Evolutionary conservation across 2,329 filamentous ascomycete species (phyloP).

Genomic region (Aspergillus versicolor): DNA sequence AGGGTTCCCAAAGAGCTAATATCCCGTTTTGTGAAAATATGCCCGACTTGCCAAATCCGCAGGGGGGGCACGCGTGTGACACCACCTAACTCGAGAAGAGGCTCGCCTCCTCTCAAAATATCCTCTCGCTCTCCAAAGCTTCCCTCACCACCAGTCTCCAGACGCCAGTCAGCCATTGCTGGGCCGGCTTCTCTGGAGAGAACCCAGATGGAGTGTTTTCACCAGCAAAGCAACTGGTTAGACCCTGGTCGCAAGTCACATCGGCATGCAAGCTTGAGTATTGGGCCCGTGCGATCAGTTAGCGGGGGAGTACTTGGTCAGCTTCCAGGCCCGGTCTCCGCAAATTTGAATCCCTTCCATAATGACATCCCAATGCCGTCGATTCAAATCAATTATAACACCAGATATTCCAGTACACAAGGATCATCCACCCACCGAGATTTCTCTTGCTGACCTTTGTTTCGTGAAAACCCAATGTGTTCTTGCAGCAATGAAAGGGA

Average conservation of each 20-base stretch:
- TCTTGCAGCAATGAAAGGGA: background rate
- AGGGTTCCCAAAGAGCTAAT: slow-evolving; percentile 55
- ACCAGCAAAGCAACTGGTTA: slow-evolving; percentile 30
- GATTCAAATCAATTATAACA: slow-evolving; percentile 29
- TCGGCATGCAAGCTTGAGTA: slow-evolving; percentile 16
- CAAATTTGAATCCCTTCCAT: slow-evolving; percentile 30
- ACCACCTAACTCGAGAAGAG: slow-evolving; percentile 40
- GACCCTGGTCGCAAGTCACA: slow-evolving; percentile 27
- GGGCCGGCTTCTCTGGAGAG: slow-evolving; percentile 26
- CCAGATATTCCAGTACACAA: slow-evolving; percentile 28
- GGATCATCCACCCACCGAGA: slow-evolving; percentile 29
- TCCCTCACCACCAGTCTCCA: slow-evolving; percentile 36
- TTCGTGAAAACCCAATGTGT: background rate
- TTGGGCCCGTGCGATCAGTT: slow-evolving; percentile 23
- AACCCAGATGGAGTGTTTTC: slow-evolving; percentile 30
- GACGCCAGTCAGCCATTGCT: slow-evolving; percentile 37
- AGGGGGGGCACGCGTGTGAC: slow-evolving; percentile 43
- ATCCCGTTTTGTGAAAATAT: slow-evolving; percentile 52
- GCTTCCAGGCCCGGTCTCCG: slow-evolving; percentile 27
- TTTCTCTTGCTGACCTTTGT: slow-evolving; percentile 19
- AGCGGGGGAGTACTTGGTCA: slow-evolving; percentile 20
- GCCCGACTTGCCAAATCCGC: slow-evolving; percentile 50
- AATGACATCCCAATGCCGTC: slow-evolving; percentile 29
- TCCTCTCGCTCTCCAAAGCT: slow-evolving; percentile 35
- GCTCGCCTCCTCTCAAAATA: slow-evolving; percentile 38